Evolutionary conservation across 2,329 filamentous ascomycete genomes (phyloP).

Genomic region (Herpotrichia juniperi): DNA sequence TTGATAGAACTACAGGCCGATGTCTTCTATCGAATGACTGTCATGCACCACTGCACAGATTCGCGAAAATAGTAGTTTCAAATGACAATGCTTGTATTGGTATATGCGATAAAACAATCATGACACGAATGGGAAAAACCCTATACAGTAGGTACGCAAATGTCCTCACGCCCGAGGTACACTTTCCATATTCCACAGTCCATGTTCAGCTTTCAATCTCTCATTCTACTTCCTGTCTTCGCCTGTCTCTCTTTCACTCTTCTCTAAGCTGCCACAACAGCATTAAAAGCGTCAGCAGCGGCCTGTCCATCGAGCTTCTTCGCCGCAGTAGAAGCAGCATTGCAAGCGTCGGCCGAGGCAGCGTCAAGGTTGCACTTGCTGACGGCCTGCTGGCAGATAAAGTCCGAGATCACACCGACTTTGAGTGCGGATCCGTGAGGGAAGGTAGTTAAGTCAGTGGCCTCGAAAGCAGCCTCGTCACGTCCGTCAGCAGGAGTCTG

Average conservation of each 20-base stretch:
- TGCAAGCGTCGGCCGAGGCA: constrained; percentile 27
- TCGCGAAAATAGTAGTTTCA: too few relatives aligned
- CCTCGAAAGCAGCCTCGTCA: constrained; percentile 51
- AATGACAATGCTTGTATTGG: constrained; percentile 9
- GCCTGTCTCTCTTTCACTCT: background rate
- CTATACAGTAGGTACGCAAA: constrained; percentile 2
- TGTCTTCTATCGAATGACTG: background rate
- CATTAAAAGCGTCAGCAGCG: constrained; percentile 38
- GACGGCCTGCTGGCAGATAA: constrained; percentile 54
- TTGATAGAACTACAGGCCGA: too few relatives aligned
- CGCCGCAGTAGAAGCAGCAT: constrained; percentile 27
- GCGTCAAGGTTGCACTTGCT: constrained; percentile 31
- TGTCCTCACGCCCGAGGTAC: background rate
- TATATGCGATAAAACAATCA: constrained; percentile 16
- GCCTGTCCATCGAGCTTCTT: constrained; percentile 25
- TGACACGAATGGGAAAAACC: constrained; percentile 10
- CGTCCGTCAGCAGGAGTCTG: constrained; percentile 54
- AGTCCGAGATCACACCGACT: constrained; percentile 55
- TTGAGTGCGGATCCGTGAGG: constrained; percentile 59
- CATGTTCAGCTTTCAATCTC: too few relatives aligned
- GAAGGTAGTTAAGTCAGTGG: constrained; percentile 52
- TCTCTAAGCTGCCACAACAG: constrained; percentile 28
- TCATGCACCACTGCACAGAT: background rate
- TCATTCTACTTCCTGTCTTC: background rate
- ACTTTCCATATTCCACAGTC: background rate